Conservation (phyloP, 306 rosid species). For the Senna tora region DNA sequence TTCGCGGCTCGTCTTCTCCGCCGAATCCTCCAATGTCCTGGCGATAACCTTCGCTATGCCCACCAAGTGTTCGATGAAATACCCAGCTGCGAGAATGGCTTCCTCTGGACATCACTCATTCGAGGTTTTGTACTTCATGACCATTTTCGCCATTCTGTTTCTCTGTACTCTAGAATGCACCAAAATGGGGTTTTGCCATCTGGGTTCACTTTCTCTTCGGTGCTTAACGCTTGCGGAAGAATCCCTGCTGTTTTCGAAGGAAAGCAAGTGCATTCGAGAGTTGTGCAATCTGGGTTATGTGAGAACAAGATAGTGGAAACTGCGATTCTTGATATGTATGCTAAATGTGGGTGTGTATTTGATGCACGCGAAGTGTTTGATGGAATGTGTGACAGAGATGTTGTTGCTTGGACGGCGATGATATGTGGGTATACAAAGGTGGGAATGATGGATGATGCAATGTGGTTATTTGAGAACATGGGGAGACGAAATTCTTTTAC, state of each 20-base stretch:
- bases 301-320: conserved; percentile 68
- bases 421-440: conserved; percentile 62
- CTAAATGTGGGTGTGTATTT: conserved; percentile 54
- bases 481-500: conserved; percentile 52
- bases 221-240: conserved; percentile 69
- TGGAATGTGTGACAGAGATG: conserved; percentile 61
- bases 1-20: conserved; percentile 45
- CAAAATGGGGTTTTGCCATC: conserved; percentile 53
- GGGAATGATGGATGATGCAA: conserved; percentile 69
- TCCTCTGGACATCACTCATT: conserved; percentile 69
- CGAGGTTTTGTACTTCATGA: conserved; percentile 44
- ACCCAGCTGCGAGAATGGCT: conserved; percentile 44
- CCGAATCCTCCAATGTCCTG: conserved; percentile 29
- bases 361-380: conserved; percentile 64
- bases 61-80: conserved; percentile 63
- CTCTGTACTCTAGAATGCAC: conserved; percentile 64
- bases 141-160: conserved; percentile 47
- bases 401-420: conserved; percentile 78
- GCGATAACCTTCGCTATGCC: conserved; percentile 56
- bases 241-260: conserved; percentile 50
- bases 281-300: conserved; percentile 52
- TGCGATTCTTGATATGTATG: conserved; percentile 67
- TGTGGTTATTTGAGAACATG: conserved; percentile 65
- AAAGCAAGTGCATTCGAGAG: conserved; percentile 57
- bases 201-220: conserved; percentile 65